Evolutionary conservation across 2,329 filamentous ascomycete species (phyloP).

Genomic region (Claviceps cyperi): DNA sequence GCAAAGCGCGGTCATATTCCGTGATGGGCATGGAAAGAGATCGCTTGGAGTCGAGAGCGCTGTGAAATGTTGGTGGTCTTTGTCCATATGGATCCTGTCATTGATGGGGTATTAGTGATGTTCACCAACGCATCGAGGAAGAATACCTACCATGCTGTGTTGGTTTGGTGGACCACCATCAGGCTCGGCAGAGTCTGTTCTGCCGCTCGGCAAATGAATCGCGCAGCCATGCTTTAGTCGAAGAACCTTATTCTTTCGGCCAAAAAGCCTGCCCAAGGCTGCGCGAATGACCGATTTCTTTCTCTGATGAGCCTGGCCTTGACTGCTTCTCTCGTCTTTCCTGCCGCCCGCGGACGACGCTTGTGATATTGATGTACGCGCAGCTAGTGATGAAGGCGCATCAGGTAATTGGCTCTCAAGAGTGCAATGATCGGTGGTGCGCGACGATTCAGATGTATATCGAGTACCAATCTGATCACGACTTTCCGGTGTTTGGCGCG

Average conservation of each 20-base stretch:
- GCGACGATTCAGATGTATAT: not conserved
- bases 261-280: slow-evolving; percentile 43
- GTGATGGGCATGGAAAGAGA: slow-evolving; percentile 45
- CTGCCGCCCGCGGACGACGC: slow-evolving; percentile 5
- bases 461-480: not conserved
- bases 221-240: slow-evolving; percentile 3
- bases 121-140: not conserved
- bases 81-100: slow-evolving; percentile 22
- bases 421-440: not conserved
- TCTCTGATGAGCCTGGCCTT: slow-evolving; percentile 24
- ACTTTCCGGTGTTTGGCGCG: not conserved
- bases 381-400: not conserved
- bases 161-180: slow-evolving; percentile 9
- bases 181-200: not conserved
- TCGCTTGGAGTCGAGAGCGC: slow-evolving; percentile 31
- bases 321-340: slow-evolving; percentile 6
- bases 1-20: slow-evolving; percentile 44
- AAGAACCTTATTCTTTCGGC: slow-evolving; percentile 37
- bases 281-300: slow-evolving; percentile 44
- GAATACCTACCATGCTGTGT: slow-evolving; percentile 34
- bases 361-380: not conserved
- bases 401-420: not conserved
- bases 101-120: not conserved
- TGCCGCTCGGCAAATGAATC: not conserved
- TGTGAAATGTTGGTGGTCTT: slow-evolving; percentile 16